Base-by-base conservation (phyloP, 2,329 filamentous ascomycete species). In the Penicillium sp. region DNA sequence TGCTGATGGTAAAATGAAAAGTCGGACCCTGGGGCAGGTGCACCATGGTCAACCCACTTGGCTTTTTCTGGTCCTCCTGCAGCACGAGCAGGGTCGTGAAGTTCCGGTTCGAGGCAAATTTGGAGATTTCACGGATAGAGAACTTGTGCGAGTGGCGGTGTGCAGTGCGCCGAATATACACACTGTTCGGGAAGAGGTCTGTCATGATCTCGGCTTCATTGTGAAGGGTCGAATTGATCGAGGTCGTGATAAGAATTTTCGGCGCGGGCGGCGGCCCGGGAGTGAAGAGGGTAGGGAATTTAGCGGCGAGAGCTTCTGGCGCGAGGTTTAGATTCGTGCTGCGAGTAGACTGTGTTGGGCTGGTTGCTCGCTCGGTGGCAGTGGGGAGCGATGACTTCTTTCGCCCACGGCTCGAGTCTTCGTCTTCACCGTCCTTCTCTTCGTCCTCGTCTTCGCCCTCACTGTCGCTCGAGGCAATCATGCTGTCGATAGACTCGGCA, bases 191-290 rank as follows among this genome's bases (percentile, higher is more conserved):
- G 70, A 97, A 94, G 45, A 97, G 72, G 7, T 79, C 78, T 45
- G 84, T 86, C 45, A 97, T 78, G 27, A 89, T 76, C 43, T 86
- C 69, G 33, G 88, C 90, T 72, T 94, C 81, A 47, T 83, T 68
- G 73, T 98, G 91, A 9, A 97, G 79, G 1, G 84, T 91, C 9
- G 86, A 88, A 70, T 95, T 90, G 57, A 96, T 76, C 9, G 83
- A 86, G 6, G 93, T 97, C 1, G 93, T 98, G 59, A 98, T 79
- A 26, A 98, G 81, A 49, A 97, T 82, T 68, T 96, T 94, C 36
- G 93, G 90, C 43, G 69, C 68, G 40, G 73, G 77, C 33, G 74
- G 79, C 21, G 74, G 58, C 47, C 69, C 63, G 10, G 58, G 54
- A 19, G 79, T 53, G 68, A 81, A 84, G 16, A 83, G 71, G 5